phyloP scores from a whole-genome alignment of 2,329 filamentous ascomycete species.

The Monascus ruber region DNA sequence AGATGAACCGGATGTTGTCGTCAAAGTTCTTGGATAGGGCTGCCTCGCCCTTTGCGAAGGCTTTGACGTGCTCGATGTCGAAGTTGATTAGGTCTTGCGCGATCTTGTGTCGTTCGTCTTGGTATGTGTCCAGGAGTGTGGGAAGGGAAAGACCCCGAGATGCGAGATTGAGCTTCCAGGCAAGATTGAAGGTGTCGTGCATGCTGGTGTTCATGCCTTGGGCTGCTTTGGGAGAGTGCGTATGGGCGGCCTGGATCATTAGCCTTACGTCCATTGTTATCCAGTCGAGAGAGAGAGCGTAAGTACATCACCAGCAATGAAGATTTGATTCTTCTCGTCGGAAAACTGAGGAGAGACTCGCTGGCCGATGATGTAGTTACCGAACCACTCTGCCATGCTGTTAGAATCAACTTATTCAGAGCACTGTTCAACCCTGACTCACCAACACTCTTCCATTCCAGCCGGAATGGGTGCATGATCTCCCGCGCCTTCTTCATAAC shows the following conservation, averaged over 20 bases:
- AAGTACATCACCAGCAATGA: slow-evolving; percentile 39
- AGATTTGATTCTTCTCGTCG: slow-evolving; percentile 31
- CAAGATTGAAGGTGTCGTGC: slow-evolving; percentile 25
- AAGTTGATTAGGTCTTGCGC: slow-evolving; percentile 21
- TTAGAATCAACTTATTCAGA: no score
- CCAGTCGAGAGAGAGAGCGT: neutral
- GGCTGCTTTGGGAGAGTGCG: slow-evolving; percentile 20
- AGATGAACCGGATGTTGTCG: slow-evolving; percentile 62
- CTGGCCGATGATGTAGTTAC: slow-evolving; percentile 26
- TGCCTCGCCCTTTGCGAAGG: slow-evolving; percentile 49
- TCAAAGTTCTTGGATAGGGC: slow-evolving; percentile 58
- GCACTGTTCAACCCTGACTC: slow-evolving; percentile 34
- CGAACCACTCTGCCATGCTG: no score
- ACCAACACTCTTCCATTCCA: slow-evolving; percentile 34
- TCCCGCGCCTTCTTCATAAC: slow-evolving; percentile 47
- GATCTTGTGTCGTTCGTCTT: slow-evolving; percentile 19
- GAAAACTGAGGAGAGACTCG: slow-evolving; percentile 36
- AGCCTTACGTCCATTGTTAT: neutral
- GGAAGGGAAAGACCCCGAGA: slow-evolving; percentile 13
- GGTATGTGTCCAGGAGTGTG: slow-evolving; percentile 17
- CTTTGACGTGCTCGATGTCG: slow-evolving; percentile 36
- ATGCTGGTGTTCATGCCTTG: slow-evolving; percentile 27
- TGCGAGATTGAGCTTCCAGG: slow-evolving; percentile 24
- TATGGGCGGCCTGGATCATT: slow-evolving; percentile 16
- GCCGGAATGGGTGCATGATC: slow-evolving; percentile 34